Percentiles rank a stretch among this genome's conserved stretches.
Conservation (phyloP, 2,329 filamentous ascomycete genomes). For the Exophiala oligosperma region DNA sequence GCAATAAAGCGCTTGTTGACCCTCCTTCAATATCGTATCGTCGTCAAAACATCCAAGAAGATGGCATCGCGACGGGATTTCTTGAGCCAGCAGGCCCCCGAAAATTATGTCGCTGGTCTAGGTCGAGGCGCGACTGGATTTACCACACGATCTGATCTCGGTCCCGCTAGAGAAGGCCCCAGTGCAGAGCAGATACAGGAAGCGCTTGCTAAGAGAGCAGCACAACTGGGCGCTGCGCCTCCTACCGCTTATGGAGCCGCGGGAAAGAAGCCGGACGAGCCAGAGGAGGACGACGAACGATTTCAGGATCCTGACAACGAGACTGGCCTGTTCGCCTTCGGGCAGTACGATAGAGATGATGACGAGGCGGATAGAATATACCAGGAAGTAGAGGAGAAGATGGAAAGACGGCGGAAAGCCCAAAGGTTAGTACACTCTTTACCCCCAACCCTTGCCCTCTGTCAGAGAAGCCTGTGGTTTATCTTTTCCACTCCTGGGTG, state of each 20-base stretch:
- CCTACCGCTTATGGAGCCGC: conserved; percentile 71
- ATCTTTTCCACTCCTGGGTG: conserved; percentile 65
- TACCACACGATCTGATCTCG: conserved; percentile 93
- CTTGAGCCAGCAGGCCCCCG: conserved; percentile 78
- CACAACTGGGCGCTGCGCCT: conserved; percentile 71
- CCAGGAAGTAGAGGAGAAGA: conserved; percentile 92
- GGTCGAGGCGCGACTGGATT: conserved; percentile 98
- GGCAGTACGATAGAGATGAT: conserved; percentile 95
- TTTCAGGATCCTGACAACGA: conserved; percentile 98
- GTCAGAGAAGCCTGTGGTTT: conserved; percentile 52
- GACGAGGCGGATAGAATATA: conserved; percentile 97
- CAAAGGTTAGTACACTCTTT: conserved; percentile 70
- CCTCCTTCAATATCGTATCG: no score
- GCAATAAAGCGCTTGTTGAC: not conserved
- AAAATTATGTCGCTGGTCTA: conserved; percentile 92
- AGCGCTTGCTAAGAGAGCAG: conserved; percentile 89
- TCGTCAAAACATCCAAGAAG: no score
- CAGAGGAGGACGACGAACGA: conserved; percentile 73
- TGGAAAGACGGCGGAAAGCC: conserved; percentile 83
- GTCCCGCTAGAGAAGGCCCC: conserved; percentile 90
- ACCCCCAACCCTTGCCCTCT: conserved; percentile 19
- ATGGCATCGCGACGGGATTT: conserved; percentile 75
- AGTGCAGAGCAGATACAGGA: conserved; percentile 99
- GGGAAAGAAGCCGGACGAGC: conserved; percentile 62
- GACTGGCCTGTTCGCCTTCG: conserved; percentile 89